phyloP scores from a whole-genome alignment of 257 asterid species.

The Marsdenia floribunda region DNA sequence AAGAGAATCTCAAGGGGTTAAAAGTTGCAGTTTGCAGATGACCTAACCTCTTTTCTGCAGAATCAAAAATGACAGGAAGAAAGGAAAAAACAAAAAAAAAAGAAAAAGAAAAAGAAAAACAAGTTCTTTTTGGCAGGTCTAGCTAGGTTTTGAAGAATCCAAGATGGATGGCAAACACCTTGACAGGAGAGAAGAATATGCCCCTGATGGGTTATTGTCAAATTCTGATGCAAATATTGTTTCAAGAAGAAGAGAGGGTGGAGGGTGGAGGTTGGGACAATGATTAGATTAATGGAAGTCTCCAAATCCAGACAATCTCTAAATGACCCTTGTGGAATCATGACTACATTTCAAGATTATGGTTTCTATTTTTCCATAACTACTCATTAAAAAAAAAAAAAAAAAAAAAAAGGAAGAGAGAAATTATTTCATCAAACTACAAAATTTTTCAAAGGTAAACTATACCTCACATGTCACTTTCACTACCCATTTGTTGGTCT shows the following conservation, averaged over 20 bases:
- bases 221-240: conserved; percentile 3
- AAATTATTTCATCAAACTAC: conserved; percentile 13
- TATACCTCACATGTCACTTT: conserved; percentile 30
- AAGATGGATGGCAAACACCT: conserved; percentile 7
- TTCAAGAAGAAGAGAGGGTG: neutral
- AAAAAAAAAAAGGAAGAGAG: too few species aligned
- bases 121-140: conserved; percentile 3
- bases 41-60: conserved; percentile 30
- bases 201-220: conserved; percentile 14
- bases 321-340: neutral
- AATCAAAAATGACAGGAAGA: conserved; percentile 4
- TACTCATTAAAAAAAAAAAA: too few species aligned
- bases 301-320: conserved; percentile 13
- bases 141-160: neutral
- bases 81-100: neutral
- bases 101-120: too few species aligned
- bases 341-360: conserved; percentile 24
- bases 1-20: conserved; percentile 20
- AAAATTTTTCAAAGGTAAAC: conserved; percentile 18
- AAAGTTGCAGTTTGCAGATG: conserved; percentile 28
- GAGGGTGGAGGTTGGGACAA: neutral
- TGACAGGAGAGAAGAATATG: neutral
- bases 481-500: conserved; percentile 23
- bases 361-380: conserved; percentile 10
- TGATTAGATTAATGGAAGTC: neutral